Conservation (phyloP, 352 stramenopile species). For the Phytopythium cucurbitacearum region DNA sequence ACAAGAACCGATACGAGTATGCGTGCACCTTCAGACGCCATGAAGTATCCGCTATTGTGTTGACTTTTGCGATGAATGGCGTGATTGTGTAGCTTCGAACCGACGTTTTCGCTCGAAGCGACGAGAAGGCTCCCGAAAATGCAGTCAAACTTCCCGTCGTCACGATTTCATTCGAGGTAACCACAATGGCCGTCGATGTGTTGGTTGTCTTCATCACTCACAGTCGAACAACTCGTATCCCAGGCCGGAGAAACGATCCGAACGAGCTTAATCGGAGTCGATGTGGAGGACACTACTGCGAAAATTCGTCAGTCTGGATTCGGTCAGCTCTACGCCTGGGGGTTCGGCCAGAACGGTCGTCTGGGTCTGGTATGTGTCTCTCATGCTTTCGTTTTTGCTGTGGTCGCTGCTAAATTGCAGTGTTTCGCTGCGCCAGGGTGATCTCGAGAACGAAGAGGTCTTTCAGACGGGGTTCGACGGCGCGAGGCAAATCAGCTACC, state of each 20-base stretch:
- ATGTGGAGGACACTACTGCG: constrained; percentile 39
- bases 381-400: neutral
- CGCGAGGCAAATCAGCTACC: constrained; percentile 60
- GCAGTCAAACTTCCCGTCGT: constrained; percentile 64
- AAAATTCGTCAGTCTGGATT: constrained; percentile 34
- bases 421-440: constrained; percentile 23
- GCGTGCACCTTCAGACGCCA: neutral
- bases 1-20: constrained; percentile 38
- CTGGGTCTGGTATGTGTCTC: constrained; percentile 45
- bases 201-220: neutral
- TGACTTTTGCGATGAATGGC: neutral
- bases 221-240: neutral
- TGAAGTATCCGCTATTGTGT: neutral
- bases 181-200: too few species aligned
- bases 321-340: constrained; percentile 65
- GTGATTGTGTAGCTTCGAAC: constrained; percentile 30
- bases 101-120: constrained; percentile 30
- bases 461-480: constrained; percentile 69
- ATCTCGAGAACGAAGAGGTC: constrained; percentile 61
- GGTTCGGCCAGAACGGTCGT: constrained; percentile 58
- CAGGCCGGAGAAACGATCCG: constrained; percentile 48
- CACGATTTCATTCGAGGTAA: constrained; percentile 50
- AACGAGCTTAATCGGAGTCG: constrained; percentile 25
- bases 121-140: constrained; percentile 30
- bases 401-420: neutral